Percentiles rank a stretch among this genome's conserved stretches.
phyloP scores from a whole-genome alignment of 2,329 filamentous ascomycete genomes.

The Colletotrichum gloeosporioides region DNA sequence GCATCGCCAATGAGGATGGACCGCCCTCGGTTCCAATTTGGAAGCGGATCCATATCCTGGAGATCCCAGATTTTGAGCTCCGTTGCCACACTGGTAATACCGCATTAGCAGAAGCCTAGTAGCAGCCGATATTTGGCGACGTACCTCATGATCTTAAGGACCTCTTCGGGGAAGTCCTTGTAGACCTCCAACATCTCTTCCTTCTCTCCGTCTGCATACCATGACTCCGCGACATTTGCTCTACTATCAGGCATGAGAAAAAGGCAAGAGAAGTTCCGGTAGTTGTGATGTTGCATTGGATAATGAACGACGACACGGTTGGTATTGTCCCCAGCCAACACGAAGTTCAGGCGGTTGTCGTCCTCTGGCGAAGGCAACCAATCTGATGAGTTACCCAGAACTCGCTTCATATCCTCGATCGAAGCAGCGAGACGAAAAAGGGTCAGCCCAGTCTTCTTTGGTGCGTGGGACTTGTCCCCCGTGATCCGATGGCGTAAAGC shows the following conservation, averaged over 20 bases:
- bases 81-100: constrained; percentile 17
- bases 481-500: not conserved
- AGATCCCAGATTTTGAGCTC: constrained; percentile 48
- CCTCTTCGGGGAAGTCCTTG: not conserved
- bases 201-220: not conserved
- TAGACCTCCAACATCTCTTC: not conserved
- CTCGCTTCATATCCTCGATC: not conserved
- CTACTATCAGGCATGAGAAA: not conserved
- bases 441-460: not conserved
- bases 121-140: not conserved
- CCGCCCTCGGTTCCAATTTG: constrained; percentile 32
- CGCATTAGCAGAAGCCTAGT: not conserved
- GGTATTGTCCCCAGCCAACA: not conserved
- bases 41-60: constrained; percentile 45
- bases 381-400: not conserved
- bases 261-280: not conserved
- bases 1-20: constrained; percentile 24
- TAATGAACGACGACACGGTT: not conserved
- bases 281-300: not conserved
- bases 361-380: not conserved
- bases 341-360: not conserved
- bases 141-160: not conserved
- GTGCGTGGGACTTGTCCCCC: not conserved
- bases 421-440: not conserved
- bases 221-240: not conserved